Evolutionary conservation across 805 yeast genomes (phyloP), one percentile per base, ranked within the genome.

Genomic region (Yarrowia yakushimensis): DNA sequence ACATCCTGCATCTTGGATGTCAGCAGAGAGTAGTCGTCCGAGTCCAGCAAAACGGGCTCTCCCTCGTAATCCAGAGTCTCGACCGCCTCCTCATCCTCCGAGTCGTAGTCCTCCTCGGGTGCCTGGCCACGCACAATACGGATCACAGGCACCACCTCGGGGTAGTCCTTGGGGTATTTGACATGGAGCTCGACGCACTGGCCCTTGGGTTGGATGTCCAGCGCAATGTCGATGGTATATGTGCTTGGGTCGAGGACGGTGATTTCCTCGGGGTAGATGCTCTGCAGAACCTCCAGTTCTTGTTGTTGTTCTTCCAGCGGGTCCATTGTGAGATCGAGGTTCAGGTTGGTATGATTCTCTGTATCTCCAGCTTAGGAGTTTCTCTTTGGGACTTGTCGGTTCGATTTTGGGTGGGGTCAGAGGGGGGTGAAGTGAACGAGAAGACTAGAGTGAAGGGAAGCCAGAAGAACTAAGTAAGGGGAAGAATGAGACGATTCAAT

Each of bases 191-290:
- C 68, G 42, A 90, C 72, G 33, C 62, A 65, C 7, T 77, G 73
- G 69, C 88, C 94, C 20, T 75, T 77, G 9, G 90, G 79, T 5
- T 80, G 79, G 2, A 93, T 85, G 67, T 93, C 97, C 48, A 92
- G 77, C 20, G 71, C 69, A n/a, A 90, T 67, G 55, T 77, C 77
- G 34, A 93, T 81, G 43, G 82, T 78, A 71, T 83, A 88, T 36
- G 78, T 78, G 7, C 77, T 73, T 3, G 54, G 52, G 25, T 59
- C 54, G 22, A 33, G 30, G 23, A 71, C 69, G n/a, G 71, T 75
- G 31, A 90, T 75, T 73, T 93, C 99, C 71, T 93, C 97, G 6
- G 98, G 99, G 72, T 94, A 93, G 62, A 93, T 93, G 17, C 96
- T 86, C 71, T 89, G 86, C 63, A 93, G 80, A 60, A 94, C 91